Conservation (phyloP, 495 filamentous ascomycete genomes). For the Lepidopterella palustris region DNA sequence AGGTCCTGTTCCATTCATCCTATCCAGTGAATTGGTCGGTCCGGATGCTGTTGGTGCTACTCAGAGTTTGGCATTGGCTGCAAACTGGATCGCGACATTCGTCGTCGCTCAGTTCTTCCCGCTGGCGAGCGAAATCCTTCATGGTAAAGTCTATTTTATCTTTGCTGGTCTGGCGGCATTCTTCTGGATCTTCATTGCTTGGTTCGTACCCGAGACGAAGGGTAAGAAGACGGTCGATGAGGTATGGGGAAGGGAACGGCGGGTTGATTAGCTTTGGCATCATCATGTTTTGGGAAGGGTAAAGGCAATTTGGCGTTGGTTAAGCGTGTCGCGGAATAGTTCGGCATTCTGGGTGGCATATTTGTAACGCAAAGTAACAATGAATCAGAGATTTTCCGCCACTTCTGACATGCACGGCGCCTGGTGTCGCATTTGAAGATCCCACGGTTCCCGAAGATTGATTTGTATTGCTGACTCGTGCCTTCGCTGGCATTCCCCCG, state of each 20-base stretch:
- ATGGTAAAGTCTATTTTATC: conserved; percentile 80
- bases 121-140: conserved; percentile 64
- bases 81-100: conserved; percentile 89
- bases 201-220: conserved; percentile 74
- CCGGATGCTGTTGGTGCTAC: conserved; percentile 83
- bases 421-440: no score
- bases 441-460: background rate
- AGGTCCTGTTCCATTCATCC: conserved; percentile 89
- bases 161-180: conserved; percentile 68
- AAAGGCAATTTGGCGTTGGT: background rate
- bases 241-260: conserved; percentile 70
- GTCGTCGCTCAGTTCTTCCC: conserved; percentile 91
- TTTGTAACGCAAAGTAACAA: no score
- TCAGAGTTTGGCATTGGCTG: conserved; percentile 75
- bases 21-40: conserved; percentile 81
- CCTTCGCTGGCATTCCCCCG: background rate
- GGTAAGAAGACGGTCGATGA: conserved; percentile 76
- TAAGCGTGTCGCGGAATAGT: background rate
- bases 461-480: background rate
- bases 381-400: no score
- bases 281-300: background rate
- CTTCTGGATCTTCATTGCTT: conserved; percentile 58
- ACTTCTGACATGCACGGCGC: no score
- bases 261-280: conserved; percentile 28
- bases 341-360: background rate